phyloP scores from a whole-genome alignment of 2,329 filamentous ascomycete genomes.

The Raffaelea deltoideospora region DNA sequence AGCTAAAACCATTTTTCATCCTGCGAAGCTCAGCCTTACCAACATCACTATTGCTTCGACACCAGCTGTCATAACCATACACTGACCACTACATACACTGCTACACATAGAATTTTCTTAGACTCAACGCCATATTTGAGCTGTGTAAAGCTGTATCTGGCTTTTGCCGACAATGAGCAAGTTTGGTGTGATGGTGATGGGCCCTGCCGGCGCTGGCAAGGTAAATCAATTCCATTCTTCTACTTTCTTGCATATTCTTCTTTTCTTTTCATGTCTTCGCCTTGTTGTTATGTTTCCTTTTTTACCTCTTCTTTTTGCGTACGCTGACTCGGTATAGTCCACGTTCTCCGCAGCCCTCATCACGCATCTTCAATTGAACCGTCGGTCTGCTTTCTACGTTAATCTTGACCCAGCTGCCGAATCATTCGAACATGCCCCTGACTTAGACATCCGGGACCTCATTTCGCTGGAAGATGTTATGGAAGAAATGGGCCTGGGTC shows the following conservation, averaged over 20 bases:
- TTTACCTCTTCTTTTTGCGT: not conserved
- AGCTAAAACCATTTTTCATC: not conserved
- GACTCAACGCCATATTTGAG: not conserved
- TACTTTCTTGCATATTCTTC: too few species aligned
- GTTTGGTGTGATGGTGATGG: slow-evolving; percentile 90
- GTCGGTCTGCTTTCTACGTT: slow-evolving; percentile 91
- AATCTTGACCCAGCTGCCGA: slow-evolving; percentile 97
- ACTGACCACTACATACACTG: not conserved
- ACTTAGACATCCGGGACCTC: slow-evolving; percentile 89
- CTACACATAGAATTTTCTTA: not conserved
- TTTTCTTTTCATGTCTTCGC: not conserved
- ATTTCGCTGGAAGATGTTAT: slow-evolving; percentile 92
- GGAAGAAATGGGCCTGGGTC: slow-evolving; percentile 82
- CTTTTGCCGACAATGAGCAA: slow-evolving; percentile 57
- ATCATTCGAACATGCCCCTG: slow-evolving; percentile 77
- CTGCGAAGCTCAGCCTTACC: not conserved
- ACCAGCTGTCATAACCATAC: not conserved
- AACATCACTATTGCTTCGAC: too few species aligned
- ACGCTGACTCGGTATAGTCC: slow-evolving; percentile 33
- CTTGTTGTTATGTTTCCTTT: not conserved
- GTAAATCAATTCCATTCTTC: too few species aligned
- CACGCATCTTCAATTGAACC: slow-evolving; percentile 78
- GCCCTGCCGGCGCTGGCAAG: slow-evolving; percentile 90
- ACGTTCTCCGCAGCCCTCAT: slow-evolving; percentile 93
- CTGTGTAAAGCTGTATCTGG: not conserved